These are phyloP conservation scores for Platismatia glauca DNA, from an alignment of 495 filamentous ascomycete genomes.

Conservation along the genomic window DNA sequence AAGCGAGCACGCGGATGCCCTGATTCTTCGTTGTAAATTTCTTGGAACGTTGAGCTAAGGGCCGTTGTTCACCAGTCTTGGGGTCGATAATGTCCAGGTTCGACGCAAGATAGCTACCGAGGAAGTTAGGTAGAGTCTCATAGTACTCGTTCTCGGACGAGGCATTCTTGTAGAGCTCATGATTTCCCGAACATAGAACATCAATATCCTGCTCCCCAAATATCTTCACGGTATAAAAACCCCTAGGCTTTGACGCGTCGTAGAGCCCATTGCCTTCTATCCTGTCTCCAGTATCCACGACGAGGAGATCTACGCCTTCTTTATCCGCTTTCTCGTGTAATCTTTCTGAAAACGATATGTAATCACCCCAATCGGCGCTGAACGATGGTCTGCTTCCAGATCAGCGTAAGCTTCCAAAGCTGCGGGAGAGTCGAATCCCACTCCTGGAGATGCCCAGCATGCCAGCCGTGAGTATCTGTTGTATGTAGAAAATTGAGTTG, in stretches of 20 bases:
- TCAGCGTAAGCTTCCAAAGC: slow-evolving; percentile 21
- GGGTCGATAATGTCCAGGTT: slow-evolving; percentile 85
- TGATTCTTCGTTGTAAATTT: slow-evolving; percentile 87
- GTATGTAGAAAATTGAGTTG: slow-evolving; percentile 92
- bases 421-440: slow-evolving; percentile 30
- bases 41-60: slow-evolving; percentile 71
- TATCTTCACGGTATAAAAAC: slow-evolving; percentile 78
- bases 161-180: slow-evolving; percentile 79
- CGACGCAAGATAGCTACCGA: slow-evolving; percentile 69
- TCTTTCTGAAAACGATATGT: slow-evolving; percentile 82
- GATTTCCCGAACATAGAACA: slow-evolving; percentile 82
- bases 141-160: slow-evolving; percentile 70
- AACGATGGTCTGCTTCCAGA: slow-evolving; percentile 57
- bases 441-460: slow-evolving; percentile 88
- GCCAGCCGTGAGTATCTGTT: slow-evolving; percentile 93
- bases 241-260: slow-evolving; percentile 79
- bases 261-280: slow-evolving; percentile 97
- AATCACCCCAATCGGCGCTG: slow-evolving; percentile 96
- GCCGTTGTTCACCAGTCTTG: slow-evolving; percentile 55
- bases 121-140: slow-evolving; percentile 69
- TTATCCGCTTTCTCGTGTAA: slow-evolving; percentile 70
- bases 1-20: slow-evolving; percentile 70
- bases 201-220: slow-evolving; percentile 75
- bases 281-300: slow-evolving; percentile 90
- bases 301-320: slow-evolving; percentile 69